These are phyloP conservation scores for Tulasnella sp. DNA, from an alignment of 768 basidiomycete genomes.

Conservation along the genomic window DNA sequence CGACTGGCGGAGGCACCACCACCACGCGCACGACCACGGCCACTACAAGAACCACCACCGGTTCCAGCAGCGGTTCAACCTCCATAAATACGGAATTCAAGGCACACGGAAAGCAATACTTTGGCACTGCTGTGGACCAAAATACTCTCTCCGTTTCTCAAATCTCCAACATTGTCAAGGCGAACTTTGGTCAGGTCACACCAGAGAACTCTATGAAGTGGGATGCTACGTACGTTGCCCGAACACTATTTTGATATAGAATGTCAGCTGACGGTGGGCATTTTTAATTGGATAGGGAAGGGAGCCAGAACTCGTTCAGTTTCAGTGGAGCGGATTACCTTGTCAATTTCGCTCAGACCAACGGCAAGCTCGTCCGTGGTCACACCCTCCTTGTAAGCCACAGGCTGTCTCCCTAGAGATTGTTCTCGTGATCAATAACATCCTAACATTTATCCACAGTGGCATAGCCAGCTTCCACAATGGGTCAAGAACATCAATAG, in stretches of 20 bases:
- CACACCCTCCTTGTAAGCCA: conserved; percentile 32
- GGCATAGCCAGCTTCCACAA: conserved; percentile 33
- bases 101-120: conserved; percentile 11
- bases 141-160: neutral
- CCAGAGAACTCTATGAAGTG: conserved; percentile 37
- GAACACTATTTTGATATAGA: neutral
- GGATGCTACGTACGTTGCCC: conserved; percentile 13
- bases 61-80: neutral
- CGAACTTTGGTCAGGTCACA: conserved; percentile 36
- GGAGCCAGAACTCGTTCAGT: conserved; percentile 32
- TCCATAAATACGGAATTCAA: neutral
- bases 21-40: neutral
- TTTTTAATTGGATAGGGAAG: conserved; percentile 22
- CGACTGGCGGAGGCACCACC: neutral
- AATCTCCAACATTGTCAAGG: conserved; percentile 32
- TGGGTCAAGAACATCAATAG: conserved; percentile 35
- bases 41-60: neutral
- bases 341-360: conserved; percentile 36
- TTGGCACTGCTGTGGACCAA: conserved; percentile 13
- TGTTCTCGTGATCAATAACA: too few relatives aligned
- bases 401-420: too few relatives aligned
- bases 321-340: conserved; percentile 35
- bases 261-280: neutral
- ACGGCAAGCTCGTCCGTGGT: conserved; percentile 35
- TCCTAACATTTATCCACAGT: neutral